These are phyloP conservation scores for Effrenium voratum DNA, from an alignment of 73 alveolate species.

Conservation along the genomic window DNA sequence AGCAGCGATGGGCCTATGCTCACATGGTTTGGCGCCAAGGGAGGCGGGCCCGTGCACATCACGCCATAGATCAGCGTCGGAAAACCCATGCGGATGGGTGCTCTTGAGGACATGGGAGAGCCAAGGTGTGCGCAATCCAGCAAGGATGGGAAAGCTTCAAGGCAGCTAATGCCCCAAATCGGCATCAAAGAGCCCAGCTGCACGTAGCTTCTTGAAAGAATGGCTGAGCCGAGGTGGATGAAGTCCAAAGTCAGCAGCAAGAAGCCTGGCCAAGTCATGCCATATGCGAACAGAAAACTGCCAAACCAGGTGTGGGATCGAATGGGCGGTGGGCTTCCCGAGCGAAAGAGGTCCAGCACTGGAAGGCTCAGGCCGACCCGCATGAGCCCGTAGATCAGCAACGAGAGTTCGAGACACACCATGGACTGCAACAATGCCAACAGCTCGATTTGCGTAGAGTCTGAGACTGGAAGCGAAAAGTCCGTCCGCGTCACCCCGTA, in stretches of 20 bases:
- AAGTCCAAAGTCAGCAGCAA: constrained; percentile 24
- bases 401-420: background rate
- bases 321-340: background rate
- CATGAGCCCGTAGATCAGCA: constrained; percentile 12
- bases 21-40: background rate
- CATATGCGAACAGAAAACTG: background rate
- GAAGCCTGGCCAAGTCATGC: constrained; percentile 29
- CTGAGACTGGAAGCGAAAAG: background rate
- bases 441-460: background rate
- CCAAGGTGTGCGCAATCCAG: background rate
- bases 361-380: constrained; percentile 3
- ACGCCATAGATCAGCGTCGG: background rate
- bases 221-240: background rate
- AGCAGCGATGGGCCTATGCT: background rate
- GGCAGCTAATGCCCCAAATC: background rate
- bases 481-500: constrained; percentile 38
- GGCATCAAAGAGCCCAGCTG: background rate
- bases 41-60: constrained; percentile 1
- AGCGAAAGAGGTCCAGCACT: background rate
- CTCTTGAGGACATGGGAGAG: background rate
- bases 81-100: background rate
- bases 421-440: background rate
- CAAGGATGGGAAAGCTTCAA: background rate
- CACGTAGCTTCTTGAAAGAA: background rate
- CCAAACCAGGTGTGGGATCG: background rate